Conservation (phyloP, 192 early-diverging fungal genomes). For the Backusella sp. region DNA sequence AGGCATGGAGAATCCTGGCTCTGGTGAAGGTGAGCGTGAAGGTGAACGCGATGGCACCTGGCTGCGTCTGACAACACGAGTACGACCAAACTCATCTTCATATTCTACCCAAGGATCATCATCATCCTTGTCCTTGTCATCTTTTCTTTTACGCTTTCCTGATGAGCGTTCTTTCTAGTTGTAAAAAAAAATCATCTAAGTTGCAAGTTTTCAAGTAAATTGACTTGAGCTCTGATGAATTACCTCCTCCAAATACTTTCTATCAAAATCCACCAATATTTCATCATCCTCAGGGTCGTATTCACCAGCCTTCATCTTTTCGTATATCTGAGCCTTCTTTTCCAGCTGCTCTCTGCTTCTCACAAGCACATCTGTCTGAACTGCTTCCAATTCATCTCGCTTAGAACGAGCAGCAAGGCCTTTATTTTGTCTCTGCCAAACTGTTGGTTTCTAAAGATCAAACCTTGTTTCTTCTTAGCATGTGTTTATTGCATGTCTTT, state of each 20-base stretch:
- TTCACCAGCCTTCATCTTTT: slow-evolving; percentile 21
- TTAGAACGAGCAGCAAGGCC: slow-evolving; percentile 40
- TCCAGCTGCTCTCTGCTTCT: slow-evolving; percentile 50
- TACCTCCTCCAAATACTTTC: slow-evolving; percentile 33
- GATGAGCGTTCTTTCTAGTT: slow-evolving; percentile 2
- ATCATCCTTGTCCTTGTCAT: slow-evolving; percentile 17
- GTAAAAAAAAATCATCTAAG: background rate
- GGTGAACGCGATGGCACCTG: slow-evolving; percentile 20
- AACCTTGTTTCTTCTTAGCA: background rate
- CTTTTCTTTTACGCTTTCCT: slow-evolving; percentile 4
- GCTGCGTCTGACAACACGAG: slow-evolving; percentile 46
- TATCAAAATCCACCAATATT: slow-evolving; percentile 60
- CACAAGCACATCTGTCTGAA: slow-evolving; percentile 26
- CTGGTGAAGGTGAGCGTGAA: slow-evolving; percentile 5
- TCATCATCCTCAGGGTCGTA: slow-evolving; percentile 26
- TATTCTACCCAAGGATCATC: slow-evolving; percentile 81
- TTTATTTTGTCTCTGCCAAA: slow-evolving; percentile 51
- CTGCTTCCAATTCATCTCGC: slow-evolving; percentile 34
- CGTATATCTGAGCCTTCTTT: slow-evolving; percentile 63
- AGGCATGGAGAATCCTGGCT: background rate
- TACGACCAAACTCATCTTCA: slow-evolving; percentile 73
- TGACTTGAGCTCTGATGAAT: background rate
- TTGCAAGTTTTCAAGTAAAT: too few relatives aligned
- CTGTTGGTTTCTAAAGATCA: slow-evolving; percentile 41
- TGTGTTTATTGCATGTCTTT: background rate